Base-by-base conservation (phyloP, 331 rosid genomes). In the Prunus yedoensis region DNA sequence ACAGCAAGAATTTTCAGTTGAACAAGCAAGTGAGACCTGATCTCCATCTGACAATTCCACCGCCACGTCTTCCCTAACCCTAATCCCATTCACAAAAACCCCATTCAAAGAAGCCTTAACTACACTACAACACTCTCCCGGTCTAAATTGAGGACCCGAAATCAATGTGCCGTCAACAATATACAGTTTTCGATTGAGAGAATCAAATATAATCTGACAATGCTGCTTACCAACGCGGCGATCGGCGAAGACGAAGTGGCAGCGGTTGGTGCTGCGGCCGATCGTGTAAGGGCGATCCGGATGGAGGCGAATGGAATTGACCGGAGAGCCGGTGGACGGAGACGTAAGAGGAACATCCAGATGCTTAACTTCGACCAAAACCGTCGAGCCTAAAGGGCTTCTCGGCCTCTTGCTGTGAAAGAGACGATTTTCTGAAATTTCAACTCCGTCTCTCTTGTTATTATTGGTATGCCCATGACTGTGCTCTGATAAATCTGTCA, bases 211-310 rank as follows among this genome's bases (percentile, higher is more conserved):
- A 66, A 91, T 53, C 78, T 88, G 95, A 70, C 93, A 91, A 68
- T 91, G 95, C 12, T 72, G 85, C 65, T 86, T 82, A 67, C 97
- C 83, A 8, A 91, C 91, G 13, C 88, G 88, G 68, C 87, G 89
- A 74, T 91, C 85, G 23, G 60, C 70, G 84, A 86, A 83, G 75
- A 91, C 78, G 59, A 89, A 83, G 5, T 74, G 64, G 17, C 88
- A 91, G 64, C 58, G 16, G 49, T 78, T 78, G 25, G 45, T 10
- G 14, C 82, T 65, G 35, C 97, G 91, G 30, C 97, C 95, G 64
- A 89, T 89, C 16, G 82, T 62, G 78, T 83, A 91, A 9, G 84
- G 91, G 35, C 41, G 76, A 70, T 81, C 88, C 63, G 85, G 73
- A 1, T 46, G 75, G 51, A 91, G 90, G 18, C 21, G 66, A 51